Evolutionary conservation across 1,284 basidiomycete genomes (phyloP).

Genomic region (Phenoliferia sp.): DNA sequence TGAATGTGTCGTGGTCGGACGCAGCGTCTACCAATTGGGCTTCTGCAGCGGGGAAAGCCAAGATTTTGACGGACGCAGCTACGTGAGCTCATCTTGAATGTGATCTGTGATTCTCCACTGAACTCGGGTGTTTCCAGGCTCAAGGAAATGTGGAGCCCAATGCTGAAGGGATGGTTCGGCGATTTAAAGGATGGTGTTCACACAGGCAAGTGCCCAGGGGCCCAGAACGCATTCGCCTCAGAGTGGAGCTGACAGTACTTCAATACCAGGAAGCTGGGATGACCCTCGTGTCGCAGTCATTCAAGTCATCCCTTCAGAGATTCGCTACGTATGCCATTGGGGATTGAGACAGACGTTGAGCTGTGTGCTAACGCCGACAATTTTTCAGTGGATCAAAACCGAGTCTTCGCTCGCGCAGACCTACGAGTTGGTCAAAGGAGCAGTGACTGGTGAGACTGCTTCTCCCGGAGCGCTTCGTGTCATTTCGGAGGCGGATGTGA

Average conservation of each 20-base stretch:
- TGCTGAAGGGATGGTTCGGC: conserved; percentile 57
- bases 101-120: not conserved
- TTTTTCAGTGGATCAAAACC: conserved; percentile 53
- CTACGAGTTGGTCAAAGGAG: conserved; percentile 54
- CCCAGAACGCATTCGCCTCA: too few species aligned
- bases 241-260: too few species aligned
- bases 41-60: conserved; percentile 72
- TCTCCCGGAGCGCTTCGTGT: conserved; percentile 57
- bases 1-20: conserved; percentile 65
- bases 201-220: too few species aligned
- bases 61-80: conserved; percentile 43
- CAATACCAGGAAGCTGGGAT: conserved; percentile 66
- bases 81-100: not conserved
- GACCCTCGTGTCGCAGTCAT: conserved; percentile 79
- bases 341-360: not conserved
- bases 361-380: not conserved
- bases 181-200: conserved; percentile 71
- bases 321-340: conserved; percentile 52
- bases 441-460: conserved; percentile 52
- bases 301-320: conserved; percentile 73
- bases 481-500: conserved; percentile 45
- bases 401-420: conserved; percentile 49
- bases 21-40: conserved; percentile 73
- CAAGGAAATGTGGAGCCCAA: conserved; percentile 24
- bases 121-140: conserved; percentile 7